These are phyloP conservation scores for Fusarium lateritium DNA, from an alignment of 2,329 filamentous ascomycete species.

Conservation along the genomic window DNA sequence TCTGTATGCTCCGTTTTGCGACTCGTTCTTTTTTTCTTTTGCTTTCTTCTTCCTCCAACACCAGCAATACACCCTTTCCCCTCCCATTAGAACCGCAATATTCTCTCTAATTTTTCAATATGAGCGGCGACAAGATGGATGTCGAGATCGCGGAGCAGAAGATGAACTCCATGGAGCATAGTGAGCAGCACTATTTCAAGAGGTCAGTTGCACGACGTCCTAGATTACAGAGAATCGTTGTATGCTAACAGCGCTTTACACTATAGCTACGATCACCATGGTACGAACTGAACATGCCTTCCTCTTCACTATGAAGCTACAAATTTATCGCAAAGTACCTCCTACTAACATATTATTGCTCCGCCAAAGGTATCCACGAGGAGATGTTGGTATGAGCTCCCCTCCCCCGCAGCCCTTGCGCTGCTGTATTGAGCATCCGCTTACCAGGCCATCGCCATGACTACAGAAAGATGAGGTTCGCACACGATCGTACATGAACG, in stretches of 20 bases:
- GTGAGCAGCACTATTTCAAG: conserved; percentile 99
- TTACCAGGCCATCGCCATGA: conserved; percentile 38
- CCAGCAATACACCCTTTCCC: not conserved
- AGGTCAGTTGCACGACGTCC: conserved; percentile 70
- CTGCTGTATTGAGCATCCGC: conserved; percentile 30
- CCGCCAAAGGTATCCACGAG: conserved; percentile 86
- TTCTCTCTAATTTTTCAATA: conserved; percentile 48
- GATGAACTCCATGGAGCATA: conserved; percentile 85
- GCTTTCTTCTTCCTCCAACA: conserved; percentile 19
- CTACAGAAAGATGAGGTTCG: conserved; percentile 96
- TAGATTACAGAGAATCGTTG: conserved; percentile 10
- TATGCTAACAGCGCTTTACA: conserved; percentile 55
- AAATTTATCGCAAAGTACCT: conserved; percentile 5
- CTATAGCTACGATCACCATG: conserved; percentile 95
- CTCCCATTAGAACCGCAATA: conserved; percentile 9
- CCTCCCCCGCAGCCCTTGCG: conserved; percentile 31
- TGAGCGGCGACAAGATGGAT: conserved; percentile 70
- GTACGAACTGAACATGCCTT: conserved; percentile 62
- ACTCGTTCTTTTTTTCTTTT: conserved; percentile 29
- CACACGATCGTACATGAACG: conserved; percentile 95
- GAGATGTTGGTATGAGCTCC: conserved; percentile 89
- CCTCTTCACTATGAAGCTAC: conserved; percentile 49
- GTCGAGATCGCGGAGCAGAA: conserved; percentile 72
- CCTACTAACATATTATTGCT: conserved; percentile 51
- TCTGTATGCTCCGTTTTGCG: conserved; percentile 37